Base-by-base conservation (phyloP, 2,329 filamentous ascomycete genomes). In the Aspergillus cejpii region DNA sequence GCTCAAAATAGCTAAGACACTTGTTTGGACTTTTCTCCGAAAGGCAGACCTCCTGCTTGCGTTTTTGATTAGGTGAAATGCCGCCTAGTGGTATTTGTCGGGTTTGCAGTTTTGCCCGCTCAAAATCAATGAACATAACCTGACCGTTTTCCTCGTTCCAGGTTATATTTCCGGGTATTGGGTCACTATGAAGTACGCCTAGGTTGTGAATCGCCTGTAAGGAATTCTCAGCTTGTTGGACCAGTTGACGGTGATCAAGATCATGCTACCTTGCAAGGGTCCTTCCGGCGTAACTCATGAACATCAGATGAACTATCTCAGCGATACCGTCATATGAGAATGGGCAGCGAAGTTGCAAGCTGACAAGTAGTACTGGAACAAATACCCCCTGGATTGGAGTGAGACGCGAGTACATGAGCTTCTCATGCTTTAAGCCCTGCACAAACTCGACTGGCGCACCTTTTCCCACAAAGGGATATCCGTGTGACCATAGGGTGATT, bases 391-490 rank as follows among this genome's bases (percentile, higher is more conserved):
- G 52, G 37, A 61, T 47, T 34, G 39, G 20, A 27, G 20, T 11
- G 10, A 62, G 56, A 38, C 11, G 43, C 14, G 37, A 46, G 38
- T 61, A 59, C 20, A 61, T 45, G 17, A 47, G 33, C 43, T 53
- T 51, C 42, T 61, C 56, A 28, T 50, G 48, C 33, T 39, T 49
- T 11, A 48, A 29, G 26, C 42, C 40, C 27, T 52, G 23, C 4
- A 49, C 23, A 48, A 56, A 61, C 20, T 52, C 52, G 7, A 41
- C 19, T 2, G 47, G 43, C 14, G 49, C 49, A 40, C 53, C 56
- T 51, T 62, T 63, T 8, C 49, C 55, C 33, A 56, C 50, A 31
- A 61, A 50, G 21, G 54, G 60, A 45, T 63, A 64, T 24, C 55
- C 53, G 44, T 59, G 46, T 24, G 52, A 58, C 41, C 41, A 54